Conservation (phyloP, 441 rosid genomes). For the Brassica hybrid region DNA sequence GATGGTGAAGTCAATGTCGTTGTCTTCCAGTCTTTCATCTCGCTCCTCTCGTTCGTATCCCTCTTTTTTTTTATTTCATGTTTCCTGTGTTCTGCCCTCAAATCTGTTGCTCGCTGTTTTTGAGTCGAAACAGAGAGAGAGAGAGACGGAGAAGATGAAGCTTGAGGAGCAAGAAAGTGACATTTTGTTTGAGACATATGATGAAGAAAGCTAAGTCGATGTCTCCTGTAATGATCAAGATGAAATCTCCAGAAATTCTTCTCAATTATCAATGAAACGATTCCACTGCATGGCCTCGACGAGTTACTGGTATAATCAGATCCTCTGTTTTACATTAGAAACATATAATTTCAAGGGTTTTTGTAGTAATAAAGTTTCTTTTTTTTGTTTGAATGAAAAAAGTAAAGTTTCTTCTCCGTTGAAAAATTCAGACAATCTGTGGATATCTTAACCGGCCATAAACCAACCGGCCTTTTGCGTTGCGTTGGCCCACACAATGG, state of each 20-base stretch:
- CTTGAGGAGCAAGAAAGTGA: constrained; percentile 47
- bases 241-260: constrained; percentile 8
- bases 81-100: no score
- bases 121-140: no score
- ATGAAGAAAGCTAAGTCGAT: constrained; percentile 63
- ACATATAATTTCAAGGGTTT: neutral
- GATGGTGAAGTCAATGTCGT: constrained; percentile 48
- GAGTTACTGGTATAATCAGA: constrained; percentile 60
- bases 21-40: constrained; percentile 2
- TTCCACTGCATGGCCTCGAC: constrained; percentile 61
- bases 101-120: no score
- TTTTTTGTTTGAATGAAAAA: no score
- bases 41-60: no score
- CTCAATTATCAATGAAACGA: constrained; percentile 30
- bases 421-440: constrained; percentile 61
- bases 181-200: constrained; percentile 62
- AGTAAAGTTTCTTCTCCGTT: neutral
- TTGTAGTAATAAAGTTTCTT: neutral
- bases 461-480: no score
- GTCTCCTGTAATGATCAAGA: constrained; percentile 42
- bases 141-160: no score
- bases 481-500: no score
- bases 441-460: constrained; percentile 53
- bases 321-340: neutral
- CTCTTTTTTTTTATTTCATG: no score